These are phyloP conservation scores for Talaromyces trachyspermus DNA, from an alignment of 495 filamentous ascomycete genomes.

Conservation along the genomic window DNA sequence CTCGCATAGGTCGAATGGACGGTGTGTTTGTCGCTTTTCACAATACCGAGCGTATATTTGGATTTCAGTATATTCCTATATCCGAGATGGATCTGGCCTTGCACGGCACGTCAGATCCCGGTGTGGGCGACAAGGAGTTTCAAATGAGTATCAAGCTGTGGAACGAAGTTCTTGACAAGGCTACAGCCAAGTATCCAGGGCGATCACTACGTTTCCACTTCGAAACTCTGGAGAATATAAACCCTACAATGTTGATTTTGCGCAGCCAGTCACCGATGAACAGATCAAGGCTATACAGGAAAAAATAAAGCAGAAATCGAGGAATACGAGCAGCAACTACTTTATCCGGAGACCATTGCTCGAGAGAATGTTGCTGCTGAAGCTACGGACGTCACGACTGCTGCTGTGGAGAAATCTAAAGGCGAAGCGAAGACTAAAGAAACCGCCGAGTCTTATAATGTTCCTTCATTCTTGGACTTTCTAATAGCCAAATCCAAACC, in stretches of 20 bases:
- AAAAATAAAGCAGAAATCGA: conserved; percentile 51
- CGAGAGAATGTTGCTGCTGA: conserved; percentile 16
- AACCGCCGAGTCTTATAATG: conserved; percentile 3
- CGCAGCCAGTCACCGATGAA: conserved; percentile 68
- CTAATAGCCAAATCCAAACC: not conserved
- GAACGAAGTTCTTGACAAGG: conserved; percentile 68
- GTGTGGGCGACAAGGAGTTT: conserved; percentile 83
- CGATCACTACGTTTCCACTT: conserved; percentile 77
- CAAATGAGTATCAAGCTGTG: conserved; percentile 68
- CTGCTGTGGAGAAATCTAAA: conserved; percentile 20
- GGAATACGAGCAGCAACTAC: conserved; percentile 57
- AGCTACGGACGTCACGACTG: conserved; percentile 11
- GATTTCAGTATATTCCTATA: conserved; percentile 88
- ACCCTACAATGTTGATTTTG: conserved; percentile 79
- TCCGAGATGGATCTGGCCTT: conserved; percentile 79
- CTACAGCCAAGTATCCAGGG: conserved; percentile 61
- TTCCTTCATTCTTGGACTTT: no score
- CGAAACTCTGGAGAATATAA: conserved; percentile 57
- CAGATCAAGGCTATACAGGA: conserved; percentile 69
- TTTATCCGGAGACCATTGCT: conserved; percentile 22
- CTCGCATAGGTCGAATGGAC: conserved; percentile 94
- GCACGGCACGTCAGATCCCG: conserved; percentile 59
- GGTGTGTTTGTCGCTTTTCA: conserved; percentile 98
- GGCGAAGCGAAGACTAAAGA: conserved; percentile 12
- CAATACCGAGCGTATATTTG: conserved; percentile 91